Evolutionary conservation across 768 basidiomycete genomes (phyloP).

Genomic region (Candolleomyces efflorescens): DNA sequence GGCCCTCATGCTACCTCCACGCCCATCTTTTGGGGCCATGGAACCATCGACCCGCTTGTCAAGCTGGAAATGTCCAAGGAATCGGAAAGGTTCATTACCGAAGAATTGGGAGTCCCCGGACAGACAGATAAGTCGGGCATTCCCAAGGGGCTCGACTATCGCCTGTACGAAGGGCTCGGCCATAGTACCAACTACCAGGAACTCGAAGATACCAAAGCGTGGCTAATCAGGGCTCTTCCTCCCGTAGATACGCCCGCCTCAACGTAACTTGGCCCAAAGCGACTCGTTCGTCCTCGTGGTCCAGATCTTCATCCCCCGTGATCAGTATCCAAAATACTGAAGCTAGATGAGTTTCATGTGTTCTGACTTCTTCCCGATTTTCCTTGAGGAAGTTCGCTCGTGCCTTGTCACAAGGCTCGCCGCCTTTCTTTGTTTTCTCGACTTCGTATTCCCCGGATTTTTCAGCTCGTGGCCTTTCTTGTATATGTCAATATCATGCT

Average conservation of each 20-base stretch:
- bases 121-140: constrained; percentile 21
- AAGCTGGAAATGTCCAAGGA: constrained; percentile 45
- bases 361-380: not conserved
- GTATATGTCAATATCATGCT: not conserved
- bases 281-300: not conserved
- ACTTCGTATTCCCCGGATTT: not conserved
- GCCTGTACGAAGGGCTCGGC: constrained; percentile 59
- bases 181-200: constrained; percentile 67
- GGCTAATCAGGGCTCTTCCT: constrained; percentile 56
- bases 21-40: constrained; percentile 88
- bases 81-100: constrained; percentile 55
- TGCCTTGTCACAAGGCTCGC: not conserved
- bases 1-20: constrained; percentile 53
- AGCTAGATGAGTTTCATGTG: not conserved
- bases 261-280: constrained; percentile 1
- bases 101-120: constrained; percentile 46
- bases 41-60: constrained; percentile 72
- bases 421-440: not conserved
- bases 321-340: not conserved
- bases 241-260: constrained; percentile 19
- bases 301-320: not conserved
- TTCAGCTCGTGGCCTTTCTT: not conserved
- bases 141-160: constrained; percentile 61
- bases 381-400: not conserved
- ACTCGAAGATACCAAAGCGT: constrained; percentile 63